Evolutionary conservation across 805 yeast species (phyloP), one percentile per base, ranked within the genome.

Genomic region (Wickerhamomyces canadensis): DNA sequence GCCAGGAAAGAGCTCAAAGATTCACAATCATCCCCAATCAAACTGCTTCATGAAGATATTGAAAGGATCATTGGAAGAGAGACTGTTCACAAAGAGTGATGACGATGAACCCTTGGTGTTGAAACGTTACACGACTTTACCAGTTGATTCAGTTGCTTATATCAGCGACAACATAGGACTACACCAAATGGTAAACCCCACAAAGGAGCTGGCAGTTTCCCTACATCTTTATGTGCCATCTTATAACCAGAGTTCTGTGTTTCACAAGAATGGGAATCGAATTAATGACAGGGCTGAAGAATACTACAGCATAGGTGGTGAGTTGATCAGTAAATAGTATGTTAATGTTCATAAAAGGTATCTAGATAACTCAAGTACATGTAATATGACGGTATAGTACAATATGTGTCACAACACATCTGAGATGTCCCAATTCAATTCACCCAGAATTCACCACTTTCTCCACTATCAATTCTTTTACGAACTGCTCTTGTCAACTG

Each of bases 21-120:
- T 70, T 36, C 75, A 70, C 47, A 69, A 68, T 49, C 75, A 70
- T 44, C 74, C 74, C 26, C 58, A 65, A 32, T 73, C 74, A 10
- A 72, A 70, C 49, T 69, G 74, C 46, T 63, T 70, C 42, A 67
- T 70, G 67, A 70, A 70, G 49, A 57, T 68, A 26, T 45, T 70
- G 39, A 60, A 64, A 40, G 74, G 51, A 3, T 35, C 40, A 2
- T 21, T 47, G 5, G 25, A 27, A 14, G 51, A 45, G 25, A 37
- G 29, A 12, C 32, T 41, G 27, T 43, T 53, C 43, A 24, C 10
- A 21, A 21, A 21, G 23, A 10, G 19, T 6, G 24, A 24, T 15
- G 23, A n/a, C 6, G 22, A 18, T 12, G 31, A 27, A 13, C 9
- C 19, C 15, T 27, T 25, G 12, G 18, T 23, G 9, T 16, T 39